phyloP scores from a whole-genome alignment of 2,329 filamentous ascomycete species.

The Anthostomella pinea region DNA sequence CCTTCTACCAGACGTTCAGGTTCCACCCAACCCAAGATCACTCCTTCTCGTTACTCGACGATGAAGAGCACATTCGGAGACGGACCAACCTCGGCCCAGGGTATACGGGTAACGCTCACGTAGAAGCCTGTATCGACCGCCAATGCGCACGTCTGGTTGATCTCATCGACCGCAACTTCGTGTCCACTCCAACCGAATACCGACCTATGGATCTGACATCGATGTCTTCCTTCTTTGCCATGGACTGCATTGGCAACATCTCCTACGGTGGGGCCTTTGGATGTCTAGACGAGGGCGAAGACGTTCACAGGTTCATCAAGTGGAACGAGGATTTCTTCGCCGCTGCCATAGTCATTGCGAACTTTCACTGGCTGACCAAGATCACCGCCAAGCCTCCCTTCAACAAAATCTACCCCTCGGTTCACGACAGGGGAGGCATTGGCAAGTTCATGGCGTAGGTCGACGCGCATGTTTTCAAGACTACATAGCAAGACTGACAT shows the following conservation, averaged over 20 bases:
- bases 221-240: conserved; percentile 39
- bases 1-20: conserved; percentile 11
- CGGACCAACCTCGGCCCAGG: conserved; percentile 13
- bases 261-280: conserved; percentile 34
- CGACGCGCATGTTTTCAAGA: no score
- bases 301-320: conserved; percentile 25
- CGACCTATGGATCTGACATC: conserved; percentile 35
- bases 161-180: conserved; percentile 17
- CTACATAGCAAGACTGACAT: no score
- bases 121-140: conserved; percentile 27
- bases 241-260: conserved; percentile 34
- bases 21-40: conserved; percentile 7
- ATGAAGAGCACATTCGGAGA: conserved; percentile 5
- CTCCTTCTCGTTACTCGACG: conserved; percentile 10
- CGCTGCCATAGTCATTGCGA: no score
- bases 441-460: no score
- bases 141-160: conserved; percentile 28
- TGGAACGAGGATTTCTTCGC: conserved; percentile 20
- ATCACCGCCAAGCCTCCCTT: no score
- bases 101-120: conserved; percentile 17
- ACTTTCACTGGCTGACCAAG: no score
- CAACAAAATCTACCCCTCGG: no score
- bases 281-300: conserved; percentile 31
- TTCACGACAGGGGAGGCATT: no score
- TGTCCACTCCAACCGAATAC: conserved; percentile 3